phyloP scores from a whole-genome alignment of 768 basidiomycete species.

The Mycena filopes region DNA sequence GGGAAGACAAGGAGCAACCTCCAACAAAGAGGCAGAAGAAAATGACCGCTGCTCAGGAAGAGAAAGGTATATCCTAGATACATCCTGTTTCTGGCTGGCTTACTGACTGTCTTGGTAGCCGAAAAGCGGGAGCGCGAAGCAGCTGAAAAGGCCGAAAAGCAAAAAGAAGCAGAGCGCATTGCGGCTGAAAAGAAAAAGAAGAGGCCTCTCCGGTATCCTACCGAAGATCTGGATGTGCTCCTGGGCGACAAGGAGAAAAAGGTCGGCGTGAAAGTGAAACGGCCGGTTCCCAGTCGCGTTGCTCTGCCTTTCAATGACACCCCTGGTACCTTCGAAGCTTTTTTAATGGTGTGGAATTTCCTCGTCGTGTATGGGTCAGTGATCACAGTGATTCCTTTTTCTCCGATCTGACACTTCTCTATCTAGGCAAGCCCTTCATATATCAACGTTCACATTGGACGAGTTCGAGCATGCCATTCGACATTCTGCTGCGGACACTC shows the following conservation, averaged over 20 bases:
- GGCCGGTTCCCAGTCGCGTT: constrained; percentile 71
- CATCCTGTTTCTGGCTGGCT: constrained; percentile 2
- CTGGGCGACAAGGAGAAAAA: constrained; percentile 86
- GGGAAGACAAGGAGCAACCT: constrained; percentile 89
- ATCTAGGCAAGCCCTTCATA: constrained; percentile 81
- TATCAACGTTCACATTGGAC: constrained; percentile 92
- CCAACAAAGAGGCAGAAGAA: constrained; percentile 87
- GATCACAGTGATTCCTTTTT: neutral
- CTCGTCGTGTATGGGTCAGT: constrained; percentile 92
- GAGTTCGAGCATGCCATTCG: constrained; percentile 90
- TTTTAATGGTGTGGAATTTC: constrained; percentile 95
- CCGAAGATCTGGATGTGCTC: constrained; percentile 89
- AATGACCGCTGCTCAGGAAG: constrained; percentile 76
- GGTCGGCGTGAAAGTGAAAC: constrained; percentile 73
- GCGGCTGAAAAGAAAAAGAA: constrained; percentile 88
- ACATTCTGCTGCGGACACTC: constrained; percentile 74
- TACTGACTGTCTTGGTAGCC: constrained; percentile 46
- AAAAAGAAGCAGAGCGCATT: constrained; percentile 74
- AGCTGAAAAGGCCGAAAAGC: constrained; percentile 74
- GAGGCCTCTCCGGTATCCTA: constrained; percentile 91
- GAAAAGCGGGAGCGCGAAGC: constrained; percentile 79
- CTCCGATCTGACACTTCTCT: constrained; percentile 21
- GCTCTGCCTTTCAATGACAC: constrained; percentile 77
- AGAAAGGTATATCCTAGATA: constrained; percentile 62
- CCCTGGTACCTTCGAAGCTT: constrained; percentile 78